Evolutionary conservation across 352 stramenopile genomes (phyloP), one percentile per base, ranked within the genome.

Genomic region (Globisporangium yorkense): DNA sequence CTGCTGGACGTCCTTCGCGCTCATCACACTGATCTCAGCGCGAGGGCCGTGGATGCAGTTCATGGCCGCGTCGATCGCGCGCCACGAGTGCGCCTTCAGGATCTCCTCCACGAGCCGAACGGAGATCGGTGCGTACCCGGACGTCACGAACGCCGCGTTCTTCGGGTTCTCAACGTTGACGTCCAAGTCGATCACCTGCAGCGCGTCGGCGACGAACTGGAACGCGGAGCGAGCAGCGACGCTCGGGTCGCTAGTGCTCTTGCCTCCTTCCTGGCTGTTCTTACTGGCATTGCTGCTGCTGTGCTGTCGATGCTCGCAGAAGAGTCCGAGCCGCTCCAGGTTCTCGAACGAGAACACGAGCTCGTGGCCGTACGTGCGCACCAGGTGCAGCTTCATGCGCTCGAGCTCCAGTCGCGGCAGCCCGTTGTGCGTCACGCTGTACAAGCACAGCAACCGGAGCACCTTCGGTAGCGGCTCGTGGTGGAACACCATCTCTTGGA

Each of bases 281-380:
- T 37, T 37, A 10, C 33, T 37, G 5, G 33, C 24, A 27, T 54
- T 41, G 8, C n/a, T 43, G 1, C 21, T 20, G n/a, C 18, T 47
- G 4, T 18, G 39, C 41, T 49, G 21, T 18, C 29, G 49, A 5
- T 65, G 53, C 54, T 82, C 72, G 27, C 64, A 67, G 5, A 92
- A 62, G 24, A 94, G 60, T 0, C 75, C 66, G 3, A 89, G 45
- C 5, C 69, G 67, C 45, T 77, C 70, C 16, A 94, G 55, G 31
- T 82, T 90, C 16, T 72, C 71, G 48, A 92, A 84, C 6, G 78
- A 88, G 44, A 89, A 88, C 5, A 89, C 54, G 31, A 91, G 48
- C 40, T 90, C 82, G 50, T 89, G 75, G 3, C 84, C 84, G 57
- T 94, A 92, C 15, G 75, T 77, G 51, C 80, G 59, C 13, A 90